Evolutionary conservation across 495 filamentous ascomycete species (phyloP).

Genomic region (Talaromyces adpressus): DNA sequence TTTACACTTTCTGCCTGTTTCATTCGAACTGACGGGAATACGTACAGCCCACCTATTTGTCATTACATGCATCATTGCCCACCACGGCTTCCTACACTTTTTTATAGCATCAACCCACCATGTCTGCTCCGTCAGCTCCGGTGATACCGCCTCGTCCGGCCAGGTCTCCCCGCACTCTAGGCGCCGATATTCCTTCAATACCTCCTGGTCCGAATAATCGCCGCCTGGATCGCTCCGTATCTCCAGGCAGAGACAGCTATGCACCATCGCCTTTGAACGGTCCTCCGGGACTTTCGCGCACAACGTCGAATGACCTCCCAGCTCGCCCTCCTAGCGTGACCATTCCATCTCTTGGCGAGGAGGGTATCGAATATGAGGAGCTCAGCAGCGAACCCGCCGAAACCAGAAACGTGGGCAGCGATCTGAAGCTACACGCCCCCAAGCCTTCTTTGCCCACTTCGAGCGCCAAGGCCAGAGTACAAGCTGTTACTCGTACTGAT

Average conservation of each 20-base stretch:
- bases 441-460: constrained; percentile 73
- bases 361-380: constrained; percentile 80
- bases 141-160: constrained; percentile 43
- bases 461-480: constrained; percentile 73
- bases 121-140: constrained; percentile 39
- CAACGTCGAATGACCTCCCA: constrained; percentile 44
- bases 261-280: constrained; percentile 84
- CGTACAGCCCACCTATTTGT: neutral
- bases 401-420: constrained; percentile 69
- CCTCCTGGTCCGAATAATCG: constrained; percentile 66
- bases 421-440: constrained; percentile 85
- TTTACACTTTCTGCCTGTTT: neutral
- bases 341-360: constrained; percentile 79
- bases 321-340: constrained; percentile 67
- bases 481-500: constrained; percentile 81
- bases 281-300: constrained; percentile 31
- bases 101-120: constrained; percentile 16
- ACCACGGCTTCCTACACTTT: constrained; percentile 7
- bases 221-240: constrained; percentile 67
- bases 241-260: constrained; percentile 69
- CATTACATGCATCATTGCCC: constrained; percentile 4
- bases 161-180: constrained; percentile 39
- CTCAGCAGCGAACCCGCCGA: constrained; percentile 49
- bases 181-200: constrained; percentile 35
- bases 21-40: neutral